A percentile compares a stretch with the other conserved stretches of the same genome.
phyloP scores from a whole-genome alignment of 2,329 filamentous ascomycete species.

The Diaporthe amygdali region DNA sequence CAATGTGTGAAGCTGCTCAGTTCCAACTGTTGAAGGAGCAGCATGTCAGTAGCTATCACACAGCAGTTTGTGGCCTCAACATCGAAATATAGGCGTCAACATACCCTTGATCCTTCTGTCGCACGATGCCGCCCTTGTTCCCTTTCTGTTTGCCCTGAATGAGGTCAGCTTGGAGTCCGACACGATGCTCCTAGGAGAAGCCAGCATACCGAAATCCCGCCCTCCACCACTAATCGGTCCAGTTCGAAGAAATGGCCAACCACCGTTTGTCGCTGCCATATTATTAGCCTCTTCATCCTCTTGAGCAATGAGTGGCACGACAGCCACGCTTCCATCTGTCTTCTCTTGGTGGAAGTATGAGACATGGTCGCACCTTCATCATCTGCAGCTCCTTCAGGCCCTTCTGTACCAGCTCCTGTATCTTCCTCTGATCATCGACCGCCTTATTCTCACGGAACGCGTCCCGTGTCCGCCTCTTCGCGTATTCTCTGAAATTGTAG shows the following conservation, averaged over 20 bases:
- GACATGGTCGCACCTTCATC: slow-evolving; percentile 74
- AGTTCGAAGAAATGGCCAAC: slow-evolving; percentile 95
- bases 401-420: slow-evolving; percentile 90
- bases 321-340: neutral
- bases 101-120: slow-evolving; percentile 83
- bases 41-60: neutral
- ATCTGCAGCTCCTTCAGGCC: slow-evolving; percentile 86
- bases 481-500: slow-evolving; percentile 99
- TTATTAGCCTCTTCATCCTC: slow-evolving; percentile 13
- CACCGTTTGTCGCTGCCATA: slow-evolving; percentile 83
- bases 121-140: slow-evolving; percentile 67
- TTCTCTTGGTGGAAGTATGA: neutral
- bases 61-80: neutral
- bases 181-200: neutral
- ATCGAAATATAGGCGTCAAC: slow-evolving; percentile 31
- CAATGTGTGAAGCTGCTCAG: neutral
- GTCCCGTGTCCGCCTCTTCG: slow-evolving; percentile 86
- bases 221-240: slow-evolving; percentile 90
- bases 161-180: slow-evolving; percentile 14
- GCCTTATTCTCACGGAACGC: slow-evolving; percentile 82
- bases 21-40: neutral
- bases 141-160: slow-evolving; percentile 74
- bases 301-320: neutral
- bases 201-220: slow-evolving; percentile 74
- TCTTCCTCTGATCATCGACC: slow-evolving; percentile 73